Percentiles rank a stretch among this genome's conserved stretches.
Conservation (phyloP, 768 basidiomycete genomes). For the Suillus discolor region DNA sequence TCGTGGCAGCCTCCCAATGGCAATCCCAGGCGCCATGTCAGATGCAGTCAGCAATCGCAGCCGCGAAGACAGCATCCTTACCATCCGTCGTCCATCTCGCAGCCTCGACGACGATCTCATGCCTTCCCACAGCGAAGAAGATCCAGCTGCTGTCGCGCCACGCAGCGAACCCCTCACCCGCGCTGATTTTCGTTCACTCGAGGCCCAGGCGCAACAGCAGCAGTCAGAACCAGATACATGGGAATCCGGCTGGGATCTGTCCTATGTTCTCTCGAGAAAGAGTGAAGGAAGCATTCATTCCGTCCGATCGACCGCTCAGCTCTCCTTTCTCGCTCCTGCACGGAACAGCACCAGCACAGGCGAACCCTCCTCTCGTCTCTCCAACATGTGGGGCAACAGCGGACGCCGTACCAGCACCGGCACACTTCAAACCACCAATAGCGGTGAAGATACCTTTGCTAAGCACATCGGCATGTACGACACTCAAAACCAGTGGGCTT, state of each 20-base stretch:
- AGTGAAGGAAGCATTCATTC: conserved; percentile 38
- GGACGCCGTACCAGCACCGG: conserved; percentile 35
- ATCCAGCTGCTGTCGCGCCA: conserved; percentile 39
- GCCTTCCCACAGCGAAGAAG: conserved; percentile 23
- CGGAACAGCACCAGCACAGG: conserved; percentile 17
- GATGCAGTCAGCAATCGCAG: conserved; percentile 39
- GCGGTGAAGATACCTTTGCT: conserved; percentile 43
- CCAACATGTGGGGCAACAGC: conserved; percentile 2
- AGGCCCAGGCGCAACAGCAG: conserved; percentile 39
- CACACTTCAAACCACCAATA: conserved; percentile 28
- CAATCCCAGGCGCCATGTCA: conserved; percentile 46
- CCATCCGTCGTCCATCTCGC: conserved; percentile 61
- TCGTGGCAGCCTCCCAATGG: conserved; percentile 63
- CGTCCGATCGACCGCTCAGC: conserved; percentile 30
- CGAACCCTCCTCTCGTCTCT: conserved; percentile 10
- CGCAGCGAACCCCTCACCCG: conserved; percentile 44
- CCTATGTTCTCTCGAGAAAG: conserved; percentile 41
- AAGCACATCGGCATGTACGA: conserved; percentile 45
- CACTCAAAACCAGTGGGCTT: conserved; percentile 56
- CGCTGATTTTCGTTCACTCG: conserved; percentile 58
- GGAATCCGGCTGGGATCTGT: conserved; percentile 44
- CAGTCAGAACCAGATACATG: conserved; percentile 13
- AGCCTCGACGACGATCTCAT: conserved; percentile 55
- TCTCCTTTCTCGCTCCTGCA: conserved; percentile 24
- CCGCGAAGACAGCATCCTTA: conserved; percentile 59